These are phyloP conservation scores for Clathrospora elynae DNA, from an alignment of 2,329 filamentous ascomycete species.

Conservation along the genomic window DNA sequence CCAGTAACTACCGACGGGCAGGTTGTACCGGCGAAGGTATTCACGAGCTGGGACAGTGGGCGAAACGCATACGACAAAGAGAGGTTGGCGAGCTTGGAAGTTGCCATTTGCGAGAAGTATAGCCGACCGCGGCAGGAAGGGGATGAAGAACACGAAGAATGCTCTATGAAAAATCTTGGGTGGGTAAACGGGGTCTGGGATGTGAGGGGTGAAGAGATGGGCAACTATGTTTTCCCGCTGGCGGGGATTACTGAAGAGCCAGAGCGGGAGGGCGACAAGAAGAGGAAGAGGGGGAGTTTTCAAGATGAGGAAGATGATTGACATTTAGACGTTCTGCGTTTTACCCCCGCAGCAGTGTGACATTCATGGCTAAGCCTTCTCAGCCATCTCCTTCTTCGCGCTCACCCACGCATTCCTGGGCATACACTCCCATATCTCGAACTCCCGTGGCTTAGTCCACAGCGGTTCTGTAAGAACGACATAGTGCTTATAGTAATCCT, in stretches of 20 bases:
- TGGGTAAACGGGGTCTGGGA: slow-evolving; percentile 28
- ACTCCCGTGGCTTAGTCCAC: slow-evolving; percentile 22
- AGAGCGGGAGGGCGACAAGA: not conserved
- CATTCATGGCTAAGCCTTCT: not conserved
- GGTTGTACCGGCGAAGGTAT: slow-evolving; percentile 2
- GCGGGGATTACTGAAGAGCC: slow-evolving; percentile 2
- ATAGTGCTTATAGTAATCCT: slow-evolving; percentile 30
- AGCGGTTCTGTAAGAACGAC: slow-evolving; percentile 21
- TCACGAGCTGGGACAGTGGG: slow-evolving; percentile 24
- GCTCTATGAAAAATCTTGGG: slow-evolving; percentile 7
- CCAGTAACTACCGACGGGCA: not conserved
- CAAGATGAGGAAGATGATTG: no score
- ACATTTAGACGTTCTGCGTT: no score
- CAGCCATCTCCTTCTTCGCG: slow-evolving; percentile 13
- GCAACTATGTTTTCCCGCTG: slow-evolving; percentile 10
- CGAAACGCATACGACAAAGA: slow-evolving; percentile 10
- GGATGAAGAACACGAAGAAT: not conserved
- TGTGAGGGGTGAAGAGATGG: slow-evolving; percentile 7
- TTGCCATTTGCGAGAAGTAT: not conserved
- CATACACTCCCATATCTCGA: slow-evolving; percentile 23
- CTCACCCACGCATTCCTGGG: slow-evolving; percentile 21
- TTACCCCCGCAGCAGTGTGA: not conserved
- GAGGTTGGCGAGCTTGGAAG: slow-evolving; percentile 18
- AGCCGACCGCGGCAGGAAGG: no score
- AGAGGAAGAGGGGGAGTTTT: no score